Percentiles rank a stretch among this genome's conserved stretches.
Conservation (phyloP, 495 filamentous ascomycete species). For the Hypomontagnella monticulosa region DNA sequence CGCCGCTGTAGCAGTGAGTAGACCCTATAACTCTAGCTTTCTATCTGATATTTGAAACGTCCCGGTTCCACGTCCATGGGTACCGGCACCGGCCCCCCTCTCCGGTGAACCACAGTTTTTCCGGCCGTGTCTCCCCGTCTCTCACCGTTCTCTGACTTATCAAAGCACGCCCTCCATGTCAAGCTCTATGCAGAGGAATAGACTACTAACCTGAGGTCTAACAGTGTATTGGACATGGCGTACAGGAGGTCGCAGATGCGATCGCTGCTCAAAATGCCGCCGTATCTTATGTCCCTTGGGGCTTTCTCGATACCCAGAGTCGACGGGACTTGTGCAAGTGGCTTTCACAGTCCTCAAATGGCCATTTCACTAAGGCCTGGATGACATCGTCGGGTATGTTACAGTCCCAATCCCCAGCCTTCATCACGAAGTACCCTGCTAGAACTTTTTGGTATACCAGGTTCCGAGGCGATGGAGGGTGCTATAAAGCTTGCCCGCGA, state of each 20-base stretch:
- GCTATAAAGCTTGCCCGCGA: slow-evolving; percentile 75
- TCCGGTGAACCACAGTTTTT: neutral
- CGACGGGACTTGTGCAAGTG: slow-evolving; percentile 48
- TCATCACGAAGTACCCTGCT: neutral
- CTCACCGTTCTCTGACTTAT: neutral
- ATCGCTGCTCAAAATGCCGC: slow-evolving; percentile 45
- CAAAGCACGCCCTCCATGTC: neutral
- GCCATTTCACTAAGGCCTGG: slow-evolving; percentile 56
- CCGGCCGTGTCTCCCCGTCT: neutral
- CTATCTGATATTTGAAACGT: too few relatives aligned
- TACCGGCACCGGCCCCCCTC: neutral
- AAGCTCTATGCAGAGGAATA: neutral
- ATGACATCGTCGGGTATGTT: slow-evolving; percentile 35
- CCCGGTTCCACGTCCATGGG: too few relatives aligned
- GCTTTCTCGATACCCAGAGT: slow-evolving; percentile 50
- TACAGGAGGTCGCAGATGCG: slow-evolving; percentile 51
- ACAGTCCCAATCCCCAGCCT: neutral
- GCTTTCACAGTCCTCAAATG: slow-evolving; percentile 54
- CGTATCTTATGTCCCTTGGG: slow-evolving; percentile 53
- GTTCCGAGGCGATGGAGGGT: slow-evolving; percentile 77
- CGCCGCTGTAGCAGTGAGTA: slow-evolving; percentile 58
- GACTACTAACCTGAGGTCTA: slow-evolving; percentile 10
- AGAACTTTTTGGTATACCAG: slow-evolving; percentile 45
- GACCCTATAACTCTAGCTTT: neutral
- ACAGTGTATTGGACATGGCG: slow-evolving; percentile 59